A percentile compares a stretch with the other conserved stretches of the same genome.
Conservation (phyloP, 768 basidiomycete genomes). For the Pleurotus pulmonarius region DNA sequence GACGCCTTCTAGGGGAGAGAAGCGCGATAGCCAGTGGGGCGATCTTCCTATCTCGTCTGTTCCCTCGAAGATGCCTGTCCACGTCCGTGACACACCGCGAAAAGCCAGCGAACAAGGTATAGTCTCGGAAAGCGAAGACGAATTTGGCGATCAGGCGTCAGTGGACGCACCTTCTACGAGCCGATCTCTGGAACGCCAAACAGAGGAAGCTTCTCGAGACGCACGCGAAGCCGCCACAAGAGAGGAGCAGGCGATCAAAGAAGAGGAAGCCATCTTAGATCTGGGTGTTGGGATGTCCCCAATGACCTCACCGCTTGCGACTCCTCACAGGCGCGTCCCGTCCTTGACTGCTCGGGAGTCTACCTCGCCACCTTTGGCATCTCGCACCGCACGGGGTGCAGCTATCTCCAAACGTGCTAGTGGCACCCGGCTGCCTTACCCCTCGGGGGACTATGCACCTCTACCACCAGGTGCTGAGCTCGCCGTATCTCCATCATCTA, state of each 20-base stretch:
- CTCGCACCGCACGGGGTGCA: constrained; percentile 15
- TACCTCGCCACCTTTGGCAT: constrained; percentile 59
- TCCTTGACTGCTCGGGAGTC: constrained; percentile 54
- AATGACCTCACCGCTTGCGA: constrained; percentile 17
- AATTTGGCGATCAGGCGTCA: background rate
- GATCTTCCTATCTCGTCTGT: constrained; percentile 38
- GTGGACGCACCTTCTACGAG: background rate
- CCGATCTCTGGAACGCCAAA: background rate
- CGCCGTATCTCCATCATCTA: constrained; percentile 47
- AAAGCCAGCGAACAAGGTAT: constrained; percentile 6
- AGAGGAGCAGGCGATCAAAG: background rate
- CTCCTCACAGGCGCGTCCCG: constrained; percentile 32
- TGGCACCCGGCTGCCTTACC: constrained; percentile 68
- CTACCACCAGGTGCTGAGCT: constrained; percentile 36
- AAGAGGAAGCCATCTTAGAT: background rate
- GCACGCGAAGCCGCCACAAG: background rate
- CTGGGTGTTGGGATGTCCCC: constrained; percentile 5
- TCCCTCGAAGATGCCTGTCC: constrained; percentile 42
- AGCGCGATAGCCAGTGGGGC: constrained; percentile 4
- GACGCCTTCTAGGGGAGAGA: background rate
- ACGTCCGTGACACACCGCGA: constrained; percentile 14
- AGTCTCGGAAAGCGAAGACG: constrained; percentile 5
- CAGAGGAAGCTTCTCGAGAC: background rate
- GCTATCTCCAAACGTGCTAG: constrained; percentile 27
- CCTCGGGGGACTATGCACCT: constrained; percentile 78